Conservation (phyloP, 2,329 filamentous ascomycete species). For the Botrytis fabae region DNA sequence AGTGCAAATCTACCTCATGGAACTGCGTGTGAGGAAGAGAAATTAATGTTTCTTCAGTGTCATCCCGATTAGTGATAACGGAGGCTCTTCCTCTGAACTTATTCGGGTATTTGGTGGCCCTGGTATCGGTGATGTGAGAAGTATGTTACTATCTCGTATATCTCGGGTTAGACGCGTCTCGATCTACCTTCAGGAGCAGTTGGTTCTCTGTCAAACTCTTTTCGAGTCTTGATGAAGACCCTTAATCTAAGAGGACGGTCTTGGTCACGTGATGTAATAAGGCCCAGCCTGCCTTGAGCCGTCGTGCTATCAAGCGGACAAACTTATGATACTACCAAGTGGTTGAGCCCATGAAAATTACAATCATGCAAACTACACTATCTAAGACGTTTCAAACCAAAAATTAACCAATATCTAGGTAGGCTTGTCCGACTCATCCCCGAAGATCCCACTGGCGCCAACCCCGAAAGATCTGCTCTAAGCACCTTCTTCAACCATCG, state of each 20-base stretch:
- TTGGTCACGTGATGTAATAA: neutral
- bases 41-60: conserved; percentile 60
- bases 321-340: neutral
- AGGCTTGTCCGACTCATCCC: conserved; percentile 90
- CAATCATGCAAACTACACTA: neutral
- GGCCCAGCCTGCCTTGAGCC: neutral
- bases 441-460: conserved; percentile 48
- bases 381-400: neutral
- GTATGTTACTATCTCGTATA: conserved; percentile 48
- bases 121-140: conserved; percentile 76
- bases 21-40: neutral
- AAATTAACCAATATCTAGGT: conserved; percentile 49
- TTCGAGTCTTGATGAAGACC: neutral
- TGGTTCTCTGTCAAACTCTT: neutral
- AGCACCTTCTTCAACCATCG: conserved; percentile 86
- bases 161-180: neutral
- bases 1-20: conserved; percentile 24
- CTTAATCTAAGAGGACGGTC: neutral
- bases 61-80: conserved; percentile 95
- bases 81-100: conserved; percentile 88
- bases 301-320: neutral
- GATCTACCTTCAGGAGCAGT: neutral
- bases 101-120: conserved; percentile 94
- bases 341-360: neutral
- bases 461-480: conserved; percentile 70